Evolutionary conservation across 1,139 yeast species (phyloP), one percentile per base, ranked within the genome.

Genomic region (Diutina scorzettiae): DNA sequence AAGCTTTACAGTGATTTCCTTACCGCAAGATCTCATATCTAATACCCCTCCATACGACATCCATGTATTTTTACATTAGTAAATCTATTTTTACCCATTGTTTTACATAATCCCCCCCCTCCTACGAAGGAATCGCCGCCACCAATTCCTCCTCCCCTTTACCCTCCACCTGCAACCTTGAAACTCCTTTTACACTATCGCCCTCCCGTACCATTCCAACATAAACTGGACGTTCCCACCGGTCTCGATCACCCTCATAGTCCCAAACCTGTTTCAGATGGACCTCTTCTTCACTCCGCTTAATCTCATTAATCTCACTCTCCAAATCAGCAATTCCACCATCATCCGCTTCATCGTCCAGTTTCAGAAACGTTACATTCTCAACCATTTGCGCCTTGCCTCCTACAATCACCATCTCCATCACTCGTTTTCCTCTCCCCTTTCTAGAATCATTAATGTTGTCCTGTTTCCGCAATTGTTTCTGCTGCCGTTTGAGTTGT

Each of bases 401-500:
- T 49, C 89, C 81, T 42, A 73, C 69, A 18, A 91, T 78, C 18
- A 81, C 77, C 72, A 91, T 79, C 49, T 83, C 86, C 41, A 91
- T 67, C 1, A 82, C 81, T 45, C 74, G 76, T 46, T 76, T 77
- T 3, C 89, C 89, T 41, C 87, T 69, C 0, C 95, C 96, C 1
- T 70, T 57, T 36, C 89, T 63, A 23, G 39, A 8, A 17, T 34
- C 29, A 5, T 21, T 23, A 19, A 71, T 73, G 44, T 65, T 66
- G 41, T 78, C 81, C 34, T 66, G 60, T 51, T 76, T 76, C 6
- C 84, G 64, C 45, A 81, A 57, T 49, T 77, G 81, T 44, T 80
- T 73, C 53, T 89, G 96, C 55, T 87, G 96, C 49, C 76, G 76
- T 57, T 87, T 86, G 51, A 91, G 66, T 45, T 71, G 75, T 44